A percentile compares a stretch with the other conserved stretches of the same genome.
Evolutionary conservation across 106 monocot genomes (phyloP).

Genomic region (Agapanthus africanus): DNA sequence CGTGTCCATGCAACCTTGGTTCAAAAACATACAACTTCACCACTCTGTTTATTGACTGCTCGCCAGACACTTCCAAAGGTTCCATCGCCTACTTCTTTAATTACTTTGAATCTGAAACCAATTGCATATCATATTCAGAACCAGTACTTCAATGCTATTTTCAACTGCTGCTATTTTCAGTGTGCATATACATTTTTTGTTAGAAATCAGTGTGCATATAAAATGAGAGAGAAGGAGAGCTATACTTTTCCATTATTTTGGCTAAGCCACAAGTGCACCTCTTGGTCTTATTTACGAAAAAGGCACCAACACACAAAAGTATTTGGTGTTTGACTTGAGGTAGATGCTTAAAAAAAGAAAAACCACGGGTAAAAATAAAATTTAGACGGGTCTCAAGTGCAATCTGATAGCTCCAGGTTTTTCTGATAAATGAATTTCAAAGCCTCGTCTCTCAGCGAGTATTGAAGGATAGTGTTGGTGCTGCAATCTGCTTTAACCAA

Average conservation of each 20-base stretch:
- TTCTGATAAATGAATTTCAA: not conserved
- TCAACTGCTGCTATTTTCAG: not conserved
- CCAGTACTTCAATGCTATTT: not conserved
- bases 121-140: not conserved
- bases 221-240: not conserved
- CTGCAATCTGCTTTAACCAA: not conserved
- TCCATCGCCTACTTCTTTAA: slow-evolving; percentile 88
- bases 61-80: slow-evolving; percentile 77
- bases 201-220: not conserved
- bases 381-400: slow-evolving; percentile 6
- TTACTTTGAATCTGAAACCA: slow-evolving; percentile 41
- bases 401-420: not conserved
- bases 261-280: slow-evolving; percentile 3
- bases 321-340: slow-evolving; percentile 9
- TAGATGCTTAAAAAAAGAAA: slow-evolving; percentile 6
- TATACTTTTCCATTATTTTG: slow-evolving; percentile 14
- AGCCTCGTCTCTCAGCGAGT: not conserved
- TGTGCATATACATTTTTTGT: not conserved
- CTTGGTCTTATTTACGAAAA: slow-evolving; percentile 1
- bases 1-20: too few relatives aligned
- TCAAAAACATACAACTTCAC: slow-evolving; percentile 52
- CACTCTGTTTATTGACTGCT: slow-evolving; percentile 54
- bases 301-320: not conserved
- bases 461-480: not conserved
- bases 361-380: not conserved